These are phyloP conservation scores for Kodamaea hsintzibuensis DNA, from an alignment of 805 yeast genomes.

Conservation along the genomic window DNA sequence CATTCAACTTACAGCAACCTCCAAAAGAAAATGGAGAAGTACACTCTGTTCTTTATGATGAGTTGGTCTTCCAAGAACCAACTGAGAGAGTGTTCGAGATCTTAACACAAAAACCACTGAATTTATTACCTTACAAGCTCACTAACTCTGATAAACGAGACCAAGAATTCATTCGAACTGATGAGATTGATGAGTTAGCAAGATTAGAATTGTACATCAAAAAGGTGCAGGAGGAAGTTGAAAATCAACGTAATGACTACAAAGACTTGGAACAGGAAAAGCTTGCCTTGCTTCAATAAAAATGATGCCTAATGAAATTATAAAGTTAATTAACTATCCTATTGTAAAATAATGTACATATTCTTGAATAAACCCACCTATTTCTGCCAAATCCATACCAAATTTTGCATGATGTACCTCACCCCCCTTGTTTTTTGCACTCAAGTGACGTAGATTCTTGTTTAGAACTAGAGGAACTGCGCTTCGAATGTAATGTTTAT, in stretches of 20 bases:
- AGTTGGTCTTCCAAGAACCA: conserved; percentile 92
- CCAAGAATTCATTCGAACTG: conserved; percentile 41
- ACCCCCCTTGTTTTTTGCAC: conserved; percentile 5
- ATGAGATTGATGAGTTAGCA: conserved; percentile 43
- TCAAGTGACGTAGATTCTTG: conserved; percentile 1
- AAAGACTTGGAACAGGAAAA: conserved; percentile 44
- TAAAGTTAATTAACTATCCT: conserved; percentile 1
- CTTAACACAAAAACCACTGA: conserved; percentile 70
- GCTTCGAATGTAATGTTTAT: conserved; percentile 14
- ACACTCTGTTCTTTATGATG: conserved; percentile 67
- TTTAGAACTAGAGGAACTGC: conserved; percentile 9
- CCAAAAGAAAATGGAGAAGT: conserved; percentile 44
- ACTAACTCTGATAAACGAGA: conserved; percentile 36
- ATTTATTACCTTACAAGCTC: conserved; percentile 43
- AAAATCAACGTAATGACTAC: conserved; percentile 39
- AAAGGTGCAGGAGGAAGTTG: conserved; percentile 42
- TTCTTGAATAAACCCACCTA: conserved; percentile 11
- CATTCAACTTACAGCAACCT: conserved; percentile 56
- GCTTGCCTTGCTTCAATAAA: conserved; percentile 36
- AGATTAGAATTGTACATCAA: conserved; percentile 40
- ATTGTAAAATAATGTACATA: conserved; percentile 1
- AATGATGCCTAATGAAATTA: neutral
- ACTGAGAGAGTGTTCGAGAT: conserved; percentile 84
- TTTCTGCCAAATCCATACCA: conserved; percentile 10
- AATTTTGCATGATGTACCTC: conserved; percentile 7